These are phyloP conservation scores for Wickerhamiella brachini DNA, from an alignment of 805 yeast species.

Conservation along the genomic window DNA sequence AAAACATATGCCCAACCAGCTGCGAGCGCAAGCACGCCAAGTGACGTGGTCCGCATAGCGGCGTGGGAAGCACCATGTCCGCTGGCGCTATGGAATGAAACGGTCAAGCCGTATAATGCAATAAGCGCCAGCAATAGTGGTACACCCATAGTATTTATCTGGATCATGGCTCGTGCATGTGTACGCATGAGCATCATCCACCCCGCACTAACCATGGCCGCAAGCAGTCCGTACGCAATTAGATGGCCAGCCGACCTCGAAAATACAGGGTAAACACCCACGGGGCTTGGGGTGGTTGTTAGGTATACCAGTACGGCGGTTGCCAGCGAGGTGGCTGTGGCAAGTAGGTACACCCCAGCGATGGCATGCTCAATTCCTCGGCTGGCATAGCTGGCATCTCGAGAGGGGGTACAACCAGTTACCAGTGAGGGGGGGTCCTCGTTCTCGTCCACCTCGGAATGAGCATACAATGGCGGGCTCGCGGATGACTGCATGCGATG, in stretches of 20 bases:
- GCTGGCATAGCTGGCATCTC: neutral
- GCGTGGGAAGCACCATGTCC: conserved; percentile 15
- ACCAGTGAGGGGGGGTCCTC: neutral
- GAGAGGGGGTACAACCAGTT: neutral
- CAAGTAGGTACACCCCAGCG: conserved; percentile 8
- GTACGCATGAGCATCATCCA: conserved; percentile 15
- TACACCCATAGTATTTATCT: conserved; percentile 11
- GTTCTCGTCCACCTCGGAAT: neutral
- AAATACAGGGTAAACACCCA: conserved; percentile 12
- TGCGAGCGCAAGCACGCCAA: conserved; percentile 12
- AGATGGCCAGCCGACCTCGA: conserved; percentile 11
- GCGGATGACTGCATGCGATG: neutral
- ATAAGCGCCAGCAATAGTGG: conserved; percentile 10
- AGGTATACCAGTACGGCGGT: conserved; percentile 13
- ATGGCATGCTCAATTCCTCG: conserved; percentile 8
- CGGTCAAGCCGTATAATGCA: conserved; percentile 4
- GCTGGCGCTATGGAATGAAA: conserved; percentile 11
- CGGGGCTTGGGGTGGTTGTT: conserved; percentile 7
- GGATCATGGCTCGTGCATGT: conserved; percentile 13
- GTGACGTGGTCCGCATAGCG: conserved; percentile 12
- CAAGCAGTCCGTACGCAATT: conserved; percentile 6
- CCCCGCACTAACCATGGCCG: conserved; percentile 7
- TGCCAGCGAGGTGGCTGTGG: conserved; percentile 13
- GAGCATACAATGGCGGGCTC: neutral
- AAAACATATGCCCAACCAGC: conserved; percentile 13